phyloP scores from a whole-genome alignment of 2,329 filamentous ascomycete species.

The Epicoccum nigrum region DNA sequence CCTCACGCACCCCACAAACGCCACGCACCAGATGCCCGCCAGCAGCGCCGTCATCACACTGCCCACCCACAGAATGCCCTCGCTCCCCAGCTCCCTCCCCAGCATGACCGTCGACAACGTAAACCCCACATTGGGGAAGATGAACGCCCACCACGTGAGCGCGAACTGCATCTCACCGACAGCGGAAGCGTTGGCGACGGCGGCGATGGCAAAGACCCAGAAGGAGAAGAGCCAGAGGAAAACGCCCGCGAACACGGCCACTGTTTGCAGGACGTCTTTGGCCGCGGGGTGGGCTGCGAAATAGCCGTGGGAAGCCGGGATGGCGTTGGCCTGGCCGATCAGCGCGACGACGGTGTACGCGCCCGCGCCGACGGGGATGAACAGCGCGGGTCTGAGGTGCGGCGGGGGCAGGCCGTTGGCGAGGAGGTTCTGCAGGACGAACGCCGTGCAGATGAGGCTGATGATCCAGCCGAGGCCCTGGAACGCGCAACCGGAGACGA shows the following conservation, averaged over 20 bases:
- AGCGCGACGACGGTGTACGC: conserved; percentile 74
- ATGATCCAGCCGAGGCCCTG: conserved; percentile 72
- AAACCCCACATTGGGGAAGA: conserved; percentile 51
- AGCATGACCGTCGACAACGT: conserved; percentile 45
- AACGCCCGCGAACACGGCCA: conserved; percentile 55
- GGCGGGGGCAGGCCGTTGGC: conserved; percentile 64
- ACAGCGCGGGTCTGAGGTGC: conserved; percentile 69
- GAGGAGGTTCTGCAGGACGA: conserved; percentile 71
- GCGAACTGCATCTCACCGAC: conserved; percentile 54
- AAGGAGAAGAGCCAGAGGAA: conserved; percentile 67
- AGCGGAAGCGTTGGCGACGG: conserved; percentile 31
- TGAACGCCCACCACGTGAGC: conserved; percentile 65
- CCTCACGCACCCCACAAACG: conserved; percentile 54
- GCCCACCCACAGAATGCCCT: conserved; percentile 46
- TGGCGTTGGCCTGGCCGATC: conserved; percentile 66
- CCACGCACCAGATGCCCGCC: conserved; percentile 58
- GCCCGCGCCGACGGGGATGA: conserved; percentile 74
- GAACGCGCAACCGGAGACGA: conserved; percentile 68
- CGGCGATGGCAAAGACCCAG: conserved; percentile 57
- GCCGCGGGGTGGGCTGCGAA: conserved; percentile 28
- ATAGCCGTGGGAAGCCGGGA: conserved; percentile 47
- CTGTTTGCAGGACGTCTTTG: conserved; percentile 45
- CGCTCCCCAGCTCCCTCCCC: conserved; percentile 39
- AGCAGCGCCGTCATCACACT: conserved; percentile 58
- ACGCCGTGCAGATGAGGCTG: conserved; percentile 69